Evolutionary conservation across 2,329 filamentous ascomycete species (phyloP), one percentile per base, ranked within the genome.

Genomic region (Penicillium sp.): DNA sequence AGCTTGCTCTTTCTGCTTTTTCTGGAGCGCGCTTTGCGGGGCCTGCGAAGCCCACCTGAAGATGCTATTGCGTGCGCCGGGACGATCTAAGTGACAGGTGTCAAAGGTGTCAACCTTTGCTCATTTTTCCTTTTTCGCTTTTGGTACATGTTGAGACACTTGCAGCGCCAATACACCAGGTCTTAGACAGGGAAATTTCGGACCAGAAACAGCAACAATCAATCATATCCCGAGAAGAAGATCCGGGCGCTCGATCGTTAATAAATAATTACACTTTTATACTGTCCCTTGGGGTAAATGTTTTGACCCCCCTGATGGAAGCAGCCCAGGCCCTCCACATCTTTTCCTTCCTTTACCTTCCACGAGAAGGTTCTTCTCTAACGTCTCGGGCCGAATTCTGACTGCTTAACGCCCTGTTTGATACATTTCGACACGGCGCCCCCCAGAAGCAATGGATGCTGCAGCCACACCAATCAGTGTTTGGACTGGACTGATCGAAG

Each of bases 321-420:
- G 50, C 42, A 37, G 47, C 37, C 37, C n/a, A 50, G 45, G 26
- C 55, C 35, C 19, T 47, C 19, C 35, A 28, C 12, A 7, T 37
- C 1, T 22, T 10, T 13, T 33, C 10, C n/a, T 24, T 35, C 50
- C 13, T 28, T 22, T 38, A 15, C 12, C 30, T 35, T 53, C 50
- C 50, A 59, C 56, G 40, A 50, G 59, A 56, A 58, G 50, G 30
- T 56, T 56, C 51, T 56, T 45, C 54, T 61, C 60, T 58, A 61
- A 62, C 61, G 57, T 59, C 45, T 58, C 62, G 51, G 59, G 58
- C 57, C 60, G 65, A 66, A 54, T 62, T 68, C 65, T 63, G 68
- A 66, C 66, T 65, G 65, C 68, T 68, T 59, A 58, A 62, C 58
- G 63, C 62, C 65, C 63, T 70, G 68, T 72, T 73, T 73, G 72